These are phyloP conservation scores for Gossypium raimondii DNA, from an alignment of 345 rosid genomes.

Conservation along the genomic window DNA sequence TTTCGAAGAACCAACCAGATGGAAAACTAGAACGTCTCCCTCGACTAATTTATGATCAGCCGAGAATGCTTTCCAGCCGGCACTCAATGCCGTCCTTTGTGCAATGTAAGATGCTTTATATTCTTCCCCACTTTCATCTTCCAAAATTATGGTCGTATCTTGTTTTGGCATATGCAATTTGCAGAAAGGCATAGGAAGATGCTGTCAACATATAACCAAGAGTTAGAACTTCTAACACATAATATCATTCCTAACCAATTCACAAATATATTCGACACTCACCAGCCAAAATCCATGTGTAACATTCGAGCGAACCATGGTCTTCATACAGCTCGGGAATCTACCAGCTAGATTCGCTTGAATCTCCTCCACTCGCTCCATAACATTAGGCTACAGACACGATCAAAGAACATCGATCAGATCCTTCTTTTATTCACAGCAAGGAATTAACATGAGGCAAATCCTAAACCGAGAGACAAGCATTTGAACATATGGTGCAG, in stretches of 20 bases:
- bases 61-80: conserved; percentile 67
- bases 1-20: conserved; percentile 35
- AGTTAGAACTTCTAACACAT: not conserved
- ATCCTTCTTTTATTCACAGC: conserved; percentile 28
- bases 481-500: not conserved
- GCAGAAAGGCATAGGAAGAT: conserved; percentile 61
- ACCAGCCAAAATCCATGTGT: conserved; percentile 69
- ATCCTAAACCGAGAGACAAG: not conserved
- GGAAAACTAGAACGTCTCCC: conserved; percentile 63
- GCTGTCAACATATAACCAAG: conserved; percentile 26
- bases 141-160: conserved; percentile 41
- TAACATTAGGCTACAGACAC: conserved; percentile 26
- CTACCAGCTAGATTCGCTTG: conserved; percentile 43
- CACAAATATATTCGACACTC: not conserved
- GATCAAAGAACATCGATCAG: conserved; percentile 17
- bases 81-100: conserved; percentile 58
- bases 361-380: conserved; percentile 45
- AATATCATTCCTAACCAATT: not conserved
- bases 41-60: conserved; percentile 45
- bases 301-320: conserved; percentile 64
- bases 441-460: not conserved
- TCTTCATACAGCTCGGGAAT: conserved; percentile 50
- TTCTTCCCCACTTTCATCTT: conserved; percentile 45
- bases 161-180: conserved; percentile 44
- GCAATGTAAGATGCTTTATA: conserved; percentile 43